Base-by-base conservation (phyloP, 2,329 filamentous ascomycete genomes). In the Neobulgaria alba region DNA sequence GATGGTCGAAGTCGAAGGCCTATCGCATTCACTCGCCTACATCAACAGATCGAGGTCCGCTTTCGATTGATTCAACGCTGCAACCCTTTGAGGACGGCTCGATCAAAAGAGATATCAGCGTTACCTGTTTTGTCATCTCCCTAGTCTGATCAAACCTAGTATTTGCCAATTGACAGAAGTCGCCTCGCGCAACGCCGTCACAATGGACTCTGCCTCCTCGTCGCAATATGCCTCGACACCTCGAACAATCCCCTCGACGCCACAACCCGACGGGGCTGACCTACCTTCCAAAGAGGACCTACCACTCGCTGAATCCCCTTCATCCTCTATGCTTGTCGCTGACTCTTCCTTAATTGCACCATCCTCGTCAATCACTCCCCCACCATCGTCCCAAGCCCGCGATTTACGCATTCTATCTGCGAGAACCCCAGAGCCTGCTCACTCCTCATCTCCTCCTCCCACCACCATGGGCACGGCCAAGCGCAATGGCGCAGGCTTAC, bases 301-400 rank as follows among this genome's bases (percentile, higher is more conserved):
- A 8, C 37, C 42, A 16, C 33, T 33, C 19, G 32, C 41, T 20
- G 29, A 38, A 5, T 52, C 47, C 21, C 45, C 51, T 29, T 44
- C 35, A 16, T 48, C 52, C 3, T 49, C 51, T 20, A 43, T 49
- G 43, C 26, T 50, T 5, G 44, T 43, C 32, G 47, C 43, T 32
- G 43, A 63, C 54, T 63, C 67, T 16, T 66, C 66, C 9, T 65
- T 63, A 26, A 62, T 63, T 17, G 60, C 64, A 33, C 39, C 38
- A 14, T 47, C 46, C 7, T 45, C 43, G 5, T 69, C 67, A 29
- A 73, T 79, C 63, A 81, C 77, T 10, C 76, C 77, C 10, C 78
- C 78, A 17, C 77, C 76, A 8, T 81, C 77, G 2, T 73, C 74
- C 2, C 77, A 81, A 53, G 55, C 72, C 5, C 66, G 68, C 17